phyloP scores from a whole-genome alignment of 2,329 filamentous ascomycete genomes.

The Sordariomycetes sp. region DNA sequence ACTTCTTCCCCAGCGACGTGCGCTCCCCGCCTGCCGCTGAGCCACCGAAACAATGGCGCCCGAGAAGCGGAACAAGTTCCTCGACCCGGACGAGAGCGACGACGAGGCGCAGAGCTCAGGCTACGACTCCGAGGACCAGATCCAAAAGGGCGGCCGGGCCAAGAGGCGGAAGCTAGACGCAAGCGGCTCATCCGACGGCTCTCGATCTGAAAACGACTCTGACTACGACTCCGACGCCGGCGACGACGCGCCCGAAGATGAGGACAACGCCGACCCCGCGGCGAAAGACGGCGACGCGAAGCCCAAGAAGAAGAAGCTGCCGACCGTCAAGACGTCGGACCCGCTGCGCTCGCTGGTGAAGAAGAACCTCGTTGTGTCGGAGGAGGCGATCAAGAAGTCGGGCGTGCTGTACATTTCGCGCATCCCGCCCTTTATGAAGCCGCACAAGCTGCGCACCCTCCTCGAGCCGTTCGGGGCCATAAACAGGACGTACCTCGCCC shows the following conservation, averaged over 20 bases:
- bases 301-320: slow-evolving; percentile 25
- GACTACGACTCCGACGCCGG: slow-evolving; percentile 10
- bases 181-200: slow-evolving; percentile 20
- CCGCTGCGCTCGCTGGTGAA: slow-evolving; percentile 31
- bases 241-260: slow-evolving; percentile 15
- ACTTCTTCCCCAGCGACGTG: too few species aligned
- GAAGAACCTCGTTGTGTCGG: slow-evolving; percentile 54
- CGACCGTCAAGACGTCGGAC: slow-evolving; percentile 13
- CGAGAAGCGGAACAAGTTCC: slow-evolving; percentile 6
- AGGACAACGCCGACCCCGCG: slow-evolving; percentile 11
- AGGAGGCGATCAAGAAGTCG: slow-evolving; percentile 54
- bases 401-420: slow-evolving; percentile 76
- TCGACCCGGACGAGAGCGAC: slow-evolving; percentile 22
- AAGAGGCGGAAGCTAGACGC: slow-evolving; percentile 52
- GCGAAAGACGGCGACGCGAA: slow-evolving; percentile 11
- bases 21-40: too few species aligned
- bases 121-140: slow-evolving; percentile 57
- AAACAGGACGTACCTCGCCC: slow-evolving; percentile 67
- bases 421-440: slow-evolving; percentile 82
- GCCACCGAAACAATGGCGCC: slow-evolving; percentile 1
- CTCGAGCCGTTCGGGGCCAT: slow-evolving; percentile 63
- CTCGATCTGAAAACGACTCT: slow-evolving; percentile 16
- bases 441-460: slow-evolving; percentile 60
- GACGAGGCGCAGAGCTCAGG: slow-evolving; percentile 38
- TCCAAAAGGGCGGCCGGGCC: slow-evolving; percentile 49